These are phyloP conservation scores for Ophiostoma tasmaniense DNA, from an alignment of 2,329 filamentous ascomycete genomes.

Conservation along the genomic window DNA sequence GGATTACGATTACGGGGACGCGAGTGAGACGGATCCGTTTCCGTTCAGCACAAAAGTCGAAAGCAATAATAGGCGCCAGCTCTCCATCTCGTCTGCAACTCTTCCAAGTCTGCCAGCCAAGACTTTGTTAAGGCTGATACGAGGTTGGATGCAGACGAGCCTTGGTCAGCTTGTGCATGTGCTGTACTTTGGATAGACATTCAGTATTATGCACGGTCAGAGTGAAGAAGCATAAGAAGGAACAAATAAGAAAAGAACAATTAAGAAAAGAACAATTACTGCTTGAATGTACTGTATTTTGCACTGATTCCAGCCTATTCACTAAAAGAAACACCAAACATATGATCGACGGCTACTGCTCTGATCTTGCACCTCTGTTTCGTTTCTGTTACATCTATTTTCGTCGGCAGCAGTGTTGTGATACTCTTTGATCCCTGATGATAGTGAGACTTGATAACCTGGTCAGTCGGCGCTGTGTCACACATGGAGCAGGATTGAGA, in stretches of 20 bases:
- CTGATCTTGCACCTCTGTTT: background rate
- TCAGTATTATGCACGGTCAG: too few species aligned
- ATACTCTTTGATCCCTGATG: too few species aligned
- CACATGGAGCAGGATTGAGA: background rate
- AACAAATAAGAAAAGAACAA: too few species aligned
- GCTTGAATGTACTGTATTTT: too few species aligned
- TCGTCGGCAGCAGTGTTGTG: too few species aligned
- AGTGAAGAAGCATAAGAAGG: too few species aligned
- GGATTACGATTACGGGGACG: background rate
- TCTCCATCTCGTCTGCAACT: too few species aligned
- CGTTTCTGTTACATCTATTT: slow-evolving; percentile 2
- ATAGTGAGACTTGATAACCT: background rate
- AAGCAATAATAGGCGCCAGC: too few species aligned
- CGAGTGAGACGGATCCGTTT: background rate
- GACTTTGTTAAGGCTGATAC: background rate
- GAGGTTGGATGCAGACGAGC: background rate
- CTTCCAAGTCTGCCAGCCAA: background rate
- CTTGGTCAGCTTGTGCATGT: background rate
- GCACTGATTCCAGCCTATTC: background rate
- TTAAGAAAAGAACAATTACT: too few species aligned
- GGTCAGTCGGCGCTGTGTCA: background rate
- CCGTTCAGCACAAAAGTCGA: too few species aligned
- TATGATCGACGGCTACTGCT: background rate
- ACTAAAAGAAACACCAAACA: background rate
- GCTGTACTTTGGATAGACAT: too few species aligned